These are phyloP conservation scores for Paramecium biaurelia DNA, from an alignment of 73 alveolate genomes.

Conservation along the genomic window DNA sequence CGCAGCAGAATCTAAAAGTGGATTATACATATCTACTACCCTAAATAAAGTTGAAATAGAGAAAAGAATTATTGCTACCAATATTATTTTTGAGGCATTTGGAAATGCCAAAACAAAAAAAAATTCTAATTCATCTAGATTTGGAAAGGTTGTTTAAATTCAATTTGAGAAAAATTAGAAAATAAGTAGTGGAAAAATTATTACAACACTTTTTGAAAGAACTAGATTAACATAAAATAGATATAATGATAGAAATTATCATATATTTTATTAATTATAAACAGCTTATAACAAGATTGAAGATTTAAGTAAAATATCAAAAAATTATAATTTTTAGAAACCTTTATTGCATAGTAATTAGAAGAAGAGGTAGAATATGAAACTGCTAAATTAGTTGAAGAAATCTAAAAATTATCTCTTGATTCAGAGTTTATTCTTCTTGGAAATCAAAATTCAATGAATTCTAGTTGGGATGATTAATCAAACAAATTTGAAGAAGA, in stretches of 20 bases:
- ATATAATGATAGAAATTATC: slow-evolving; percentile 89
- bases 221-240: slow-evolving; percentile 81
- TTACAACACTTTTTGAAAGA: slow-evolving; percentile 90
- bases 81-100: slow-evolving; percentile 86
- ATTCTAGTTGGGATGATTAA: not conserved
- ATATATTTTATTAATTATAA: slow-evolving; percentile 88
- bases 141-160: slow-evolving; percentile 92
- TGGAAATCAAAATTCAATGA: slow-evolving; percentile 26
- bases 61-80: slow-evolving; percentile 62
- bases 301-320: slow-evolving; percentile 60
- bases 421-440: slow-evolving; percentile 62
- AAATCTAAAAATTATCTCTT: slow-evolving; percentile 55
- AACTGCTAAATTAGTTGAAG: not conserved
- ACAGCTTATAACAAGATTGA: slow-evolving; percentile 39
- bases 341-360: slow-evolving; percentile 51
- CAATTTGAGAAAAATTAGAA: slow-evolving; percentile 74
- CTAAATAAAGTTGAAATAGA: not conserved
- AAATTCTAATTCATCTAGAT: slow-evolving; percentile 91
- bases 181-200: slow-evolving; percentile 87
- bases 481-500: not conserved
- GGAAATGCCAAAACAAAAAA: slow-evolving; percentile 97
- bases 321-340: slow-evolving; percentile 34
- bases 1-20: slow-evolving; percentile 69
- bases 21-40: not conserved
- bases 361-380: slow-evolving; percentile 28